These are phyloP conservation scores for Potentilla sterilis DNA, from an alignment of 306 rosid species.

Conservation along the genomic window DNA sequence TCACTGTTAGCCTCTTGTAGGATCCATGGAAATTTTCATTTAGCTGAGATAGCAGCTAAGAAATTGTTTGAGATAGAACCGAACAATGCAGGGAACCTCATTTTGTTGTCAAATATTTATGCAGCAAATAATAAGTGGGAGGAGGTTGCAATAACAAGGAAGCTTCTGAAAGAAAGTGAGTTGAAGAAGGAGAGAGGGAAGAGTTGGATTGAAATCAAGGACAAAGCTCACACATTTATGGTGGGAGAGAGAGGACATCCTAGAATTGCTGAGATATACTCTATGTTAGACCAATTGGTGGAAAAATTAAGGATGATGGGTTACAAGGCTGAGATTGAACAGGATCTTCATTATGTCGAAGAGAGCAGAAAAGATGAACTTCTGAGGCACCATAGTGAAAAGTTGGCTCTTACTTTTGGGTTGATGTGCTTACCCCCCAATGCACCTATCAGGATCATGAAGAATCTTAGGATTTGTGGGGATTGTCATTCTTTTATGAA, in stretches of 20 bases:
- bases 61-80: conserved; percentile 74
- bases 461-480: conserved; percentile 89
- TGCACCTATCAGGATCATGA: conserved; percentile 78
- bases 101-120: conserved; percentile 71
- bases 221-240: conserved; percentile 65
- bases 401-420: conserved; percentile 74
- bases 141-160: conserved; percentile 74
- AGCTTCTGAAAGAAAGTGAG: conserved; percentile 60
- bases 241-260: conserved; percentile 75
- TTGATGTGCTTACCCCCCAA: conserved; percentile 62
- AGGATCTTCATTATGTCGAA: conserved; percentile 67
- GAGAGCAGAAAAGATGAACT: conserved; percentile 66
- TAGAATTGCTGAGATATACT: conserved; percentile 50
- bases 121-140: conserved; percentile 76
- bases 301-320: conserved; percentile 55
- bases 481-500: conserved; percentile 90
- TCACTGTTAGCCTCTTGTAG: conserved; percentile 84
- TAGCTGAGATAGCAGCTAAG: conserved; percentile 77
- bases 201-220: conserved; percentile 86
- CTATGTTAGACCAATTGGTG: conserved; percentile 54
- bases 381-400: conserved; percentile 79
- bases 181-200: conserved; percentile 70
- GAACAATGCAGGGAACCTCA: conserved; percentile 77
- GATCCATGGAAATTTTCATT: conserved; percentile 50
- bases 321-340: conserved; percentile 52